Evolutionary conservation across 441 rosid species (phyloP).

Genomic region (Eruca vesicaria): DNA sequence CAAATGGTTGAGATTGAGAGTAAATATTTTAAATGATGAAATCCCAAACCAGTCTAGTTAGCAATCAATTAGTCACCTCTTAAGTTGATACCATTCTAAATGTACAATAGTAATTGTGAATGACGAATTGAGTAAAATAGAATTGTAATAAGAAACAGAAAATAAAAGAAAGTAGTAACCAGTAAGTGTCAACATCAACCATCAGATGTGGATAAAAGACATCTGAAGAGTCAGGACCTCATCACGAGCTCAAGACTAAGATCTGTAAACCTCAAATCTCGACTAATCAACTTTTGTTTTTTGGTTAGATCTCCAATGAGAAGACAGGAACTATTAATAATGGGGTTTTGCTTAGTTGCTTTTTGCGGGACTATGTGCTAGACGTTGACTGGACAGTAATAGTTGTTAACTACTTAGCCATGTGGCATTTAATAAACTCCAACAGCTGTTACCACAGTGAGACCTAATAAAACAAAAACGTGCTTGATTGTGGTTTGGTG

Average conservation of each 20-base stretch:
- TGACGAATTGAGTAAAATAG: background rate
- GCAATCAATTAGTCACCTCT: background rate
- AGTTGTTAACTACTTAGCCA: slow-evolving; percentile 20
- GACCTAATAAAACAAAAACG: slow-evolving; percentile 21
- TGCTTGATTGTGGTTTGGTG: slow-evolving; percentile 10
- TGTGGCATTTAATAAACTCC: slow-evolving; percentile 20
- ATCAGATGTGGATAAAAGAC: background rate
- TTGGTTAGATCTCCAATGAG: slow-evolving; percentile 6
- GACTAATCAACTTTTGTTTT: background rate
- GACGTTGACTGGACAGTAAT: slow-evolving; percentile 21
- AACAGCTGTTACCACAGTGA: slow-evolving; percentile 2
- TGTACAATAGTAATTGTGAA: background rate
- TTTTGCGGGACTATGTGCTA: background rate
- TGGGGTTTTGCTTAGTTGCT: background rate
- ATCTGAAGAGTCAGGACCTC: background rate
- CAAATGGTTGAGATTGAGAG: background rate
- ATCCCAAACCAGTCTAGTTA: background rate
- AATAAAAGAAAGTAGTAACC: background rate
- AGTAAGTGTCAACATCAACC: background rate
- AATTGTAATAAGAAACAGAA: background rate
- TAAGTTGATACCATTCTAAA: background rate
- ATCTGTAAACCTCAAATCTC: slow-evolving; percentile 4
- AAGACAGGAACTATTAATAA: background rate
- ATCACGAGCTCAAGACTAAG: slow-evolving; percentile 8
- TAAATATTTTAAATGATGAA: background rate